Evolutionary conservation across 371 early-diverging fungal species (phyloP).

Genomic region (Mortierella sp.): DNA sequence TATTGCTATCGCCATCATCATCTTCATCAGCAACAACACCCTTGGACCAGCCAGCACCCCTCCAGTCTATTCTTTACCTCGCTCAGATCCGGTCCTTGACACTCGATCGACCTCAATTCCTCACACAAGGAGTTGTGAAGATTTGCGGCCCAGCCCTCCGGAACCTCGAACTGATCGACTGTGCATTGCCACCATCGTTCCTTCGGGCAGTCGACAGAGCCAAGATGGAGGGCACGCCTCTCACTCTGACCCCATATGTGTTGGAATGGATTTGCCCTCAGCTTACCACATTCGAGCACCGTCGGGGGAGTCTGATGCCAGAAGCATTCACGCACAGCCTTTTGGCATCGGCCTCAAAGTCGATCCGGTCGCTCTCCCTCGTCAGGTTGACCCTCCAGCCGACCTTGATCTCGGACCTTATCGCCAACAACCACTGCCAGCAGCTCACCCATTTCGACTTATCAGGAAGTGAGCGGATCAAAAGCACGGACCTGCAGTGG

Average conservation of each 20-base stretch:
- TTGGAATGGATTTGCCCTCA: constrained; percentile 34
- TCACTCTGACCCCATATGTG: not conserved
- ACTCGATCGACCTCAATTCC: constrained; percentile 19
- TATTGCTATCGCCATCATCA: not conserved
- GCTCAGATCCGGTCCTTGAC: constrained; percentile 3
- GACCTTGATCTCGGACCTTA: constrained; percentile 7
- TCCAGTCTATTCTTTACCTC: constrained; percentile 1
- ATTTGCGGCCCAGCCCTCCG: constrained; percentile 19
- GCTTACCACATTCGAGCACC: constrained; percentile 14
- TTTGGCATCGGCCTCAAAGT: constrained; percentile 9
- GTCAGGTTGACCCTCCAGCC: constrained; percentile 8
- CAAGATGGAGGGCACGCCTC: not conserved
- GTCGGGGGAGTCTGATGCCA: not conserved
- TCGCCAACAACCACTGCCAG: not conserved
- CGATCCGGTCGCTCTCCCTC: constrained; percentile 8
- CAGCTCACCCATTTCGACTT: constrained; percentile 21
- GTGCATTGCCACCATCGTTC: constrained; percentile 13
- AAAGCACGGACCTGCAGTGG: constrained; percentile 17
- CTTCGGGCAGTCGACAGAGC: not conserved
- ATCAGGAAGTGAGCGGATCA: constrained; percentile 20
- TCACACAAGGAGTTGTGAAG: not conserved
- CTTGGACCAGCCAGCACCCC: not conserved
- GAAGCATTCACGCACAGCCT: constrained; percentile 10
- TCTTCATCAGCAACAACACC: not conserved
- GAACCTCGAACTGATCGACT: constrained; percentile 11